Evolutionary conservation across 2,329 filamentous ascomycete species (phyloP).

Genomic region (Trematosphaeria pertusa): DNA sequence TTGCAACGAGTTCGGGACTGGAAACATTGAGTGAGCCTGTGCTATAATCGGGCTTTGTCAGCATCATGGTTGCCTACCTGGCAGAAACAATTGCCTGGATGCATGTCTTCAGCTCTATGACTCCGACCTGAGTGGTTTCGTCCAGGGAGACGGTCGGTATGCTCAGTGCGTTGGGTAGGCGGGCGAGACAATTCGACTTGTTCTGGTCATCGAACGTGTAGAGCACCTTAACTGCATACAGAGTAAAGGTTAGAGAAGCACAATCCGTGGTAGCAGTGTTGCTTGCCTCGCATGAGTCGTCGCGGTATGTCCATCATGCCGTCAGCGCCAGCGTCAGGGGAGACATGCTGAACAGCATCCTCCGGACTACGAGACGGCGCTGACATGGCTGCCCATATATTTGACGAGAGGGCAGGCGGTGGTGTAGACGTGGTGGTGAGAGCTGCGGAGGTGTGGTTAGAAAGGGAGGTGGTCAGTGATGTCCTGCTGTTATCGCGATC

Average conservation of each 20-base stretch:
- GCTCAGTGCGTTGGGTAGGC: slow-evolving; percentile 79
- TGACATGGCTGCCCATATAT: slow-evolving; percentile 40
- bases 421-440: background rate
- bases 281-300: slow-evolving; percentile 56
- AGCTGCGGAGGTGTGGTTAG: slow-evolving; percentile 22
- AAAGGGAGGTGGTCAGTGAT: slow-evolving; percentile 35
- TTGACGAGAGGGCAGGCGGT: slow-evolving; percentile 21
- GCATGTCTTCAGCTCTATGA: slow-evolving; percentile 86
- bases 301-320: slow-evolving; percentile 42
- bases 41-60: slow-evolving; percentile 11
- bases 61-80: slow-evolving; percentile 52
- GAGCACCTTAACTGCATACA: slow-evolving; percentile 81
- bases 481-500: slow-evolving; percentile 27
- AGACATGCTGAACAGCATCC: slow-evolving; percentile 29
- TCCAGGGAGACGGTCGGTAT: slow-evolving; percentile 84
- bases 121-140: slow-evolving; percentile 79
- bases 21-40: slow-evolving; percentile 43
- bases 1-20: slow-evolving; percentile 85
- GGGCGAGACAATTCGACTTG: slow-evolving; percentile 87
- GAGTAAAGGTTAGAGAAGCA: slow-evolving; percentile 26
- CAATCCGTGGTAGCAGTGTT: slow-evolving; percentile 13
- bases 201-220: slow-evolving; percentile 94
- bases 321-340: slow-evolving; percentile 33
- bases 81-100: slow-evolving; percentile 78
- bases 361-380: slow-evolving; percentile 33